phyloP scores from a whole-genome alignment of 768 basidiomycete genomes.

The Psilocybe cubensis region DNA sequence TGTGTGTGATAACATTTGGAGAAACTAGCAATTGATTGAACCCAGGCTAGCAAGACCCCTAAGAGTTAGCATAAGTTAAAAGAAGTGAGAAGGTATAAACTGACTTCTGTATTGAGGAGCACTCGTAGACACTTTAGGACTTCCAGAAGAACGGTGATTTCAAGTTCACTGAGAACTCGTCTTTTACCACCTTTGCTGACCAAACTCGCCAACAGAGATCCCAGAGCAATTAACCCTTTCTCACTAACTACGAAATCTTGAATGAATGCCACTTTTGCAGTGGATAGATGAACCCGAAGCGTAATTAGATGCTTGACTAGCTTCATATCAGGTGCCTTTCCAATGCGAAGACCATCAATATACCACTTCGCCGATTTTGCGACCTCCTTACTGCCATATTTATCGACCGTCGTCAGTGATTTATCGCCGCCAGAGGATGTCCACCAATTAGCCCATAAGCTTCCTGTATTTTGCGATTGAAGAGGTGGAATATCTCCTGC shows the following conservation, averaged over 20 bases:
- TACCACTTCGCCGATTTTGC: conserved; percentile 61
- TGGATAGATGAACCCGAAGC: conserved; percentile 84
- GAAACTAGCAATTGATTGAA: conserved; percentile 69
- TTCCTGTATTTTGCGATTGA: conserved; percentile 73
- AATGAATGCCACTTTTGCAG: conserved; percentile 78
- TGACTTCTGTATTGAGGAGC: conserved; percentile 83
- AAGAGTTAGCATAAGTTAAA: conserved; percentile 2
- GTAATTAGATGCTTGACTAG: conserved; percentile 80
- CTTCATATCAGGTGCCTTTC: conserved; percentile 58
- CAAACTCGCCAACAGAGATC: conserved; percentile 56
- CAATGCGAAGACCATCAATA: conserved; percentile 59
- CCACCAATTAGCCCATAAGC: conserved; percentile 82
- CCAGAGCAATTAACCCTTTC: conserved; percentile 69
- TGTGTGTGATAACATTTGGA: conserved; percentile 68
- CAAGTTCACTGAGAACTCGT: conserved; percentile 62
- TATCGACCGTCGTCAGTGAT: conserved; percentile 25
- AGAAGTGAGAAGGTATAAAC: conserved; percentile 21
- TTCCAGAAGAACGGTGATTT: conserved; percentile 72
- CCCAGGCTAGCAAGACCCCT: conserved; percentile 53
- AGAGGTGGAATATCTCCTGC: conserved; percentile 42
- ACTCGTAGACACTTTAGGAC: conserved; percentile 80
- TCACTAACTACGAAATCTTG: conserved; percentile 71
- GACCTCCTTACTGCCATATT: conserved; percentile 37
- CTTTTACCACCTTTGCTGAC: conserved; percentile 72
- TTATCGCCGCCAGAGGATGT: conserved; percentile 63